Percentiles rank a stretch among this genome's conserved stretches.
Conservation (phyloP, 73 alveolate genomes). For the Effrenium voratum region DNA sequence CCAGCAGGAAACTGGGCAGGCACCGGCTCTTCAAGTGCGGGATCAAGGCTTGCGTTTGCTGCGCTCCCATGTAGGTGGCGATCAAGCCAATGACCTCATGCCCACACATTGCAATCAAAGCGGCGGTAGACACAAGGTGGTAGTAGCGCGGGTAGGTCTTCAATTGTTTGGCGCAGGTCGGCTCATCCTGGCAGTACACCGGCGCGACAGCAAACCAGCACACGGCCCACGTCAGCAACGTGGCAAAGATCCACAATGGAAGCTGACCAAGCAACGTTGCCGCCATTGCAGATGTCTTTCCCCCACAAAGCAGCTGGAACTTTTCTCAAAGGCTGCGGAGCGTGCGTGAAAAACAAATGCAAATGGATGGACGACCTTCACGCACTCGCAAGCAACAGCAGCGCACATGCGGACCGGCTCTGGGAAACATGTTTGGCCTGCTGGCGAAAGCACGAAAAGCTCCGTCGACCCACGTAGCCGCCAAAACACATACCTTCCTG, state of each 20-base stretch:
- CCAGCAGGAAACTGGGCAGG: slow-evolving; percentile 8
- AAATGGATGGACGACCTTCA: too few species aligned
- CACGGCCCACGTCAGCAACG: not conserved
- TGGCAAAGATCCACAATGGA: not conserved
- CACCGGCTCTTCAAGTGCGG: slow-evolving; percentile 1
- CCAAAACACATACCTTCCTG: too few species aligned
- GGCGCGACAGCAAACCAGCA: not conserved
- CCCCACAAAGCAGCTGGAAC: too few species aligned
- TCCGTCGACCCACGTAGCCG: too few species aligned
- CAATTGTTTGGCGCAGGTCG: not conserved
- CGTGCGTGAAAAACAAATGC: too few species aligned
- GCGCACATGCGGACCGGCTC: too few species aligned
- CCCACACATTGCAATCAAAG: not conserved
- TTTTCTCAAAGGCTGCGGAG: too few species aligned
- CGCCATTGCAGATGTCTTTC: too few species aligned
- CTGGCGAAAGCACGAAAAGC: too few species aligned
- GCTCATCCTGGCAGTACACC: too few species aligned
- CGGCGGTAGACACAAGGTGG: not conserved
- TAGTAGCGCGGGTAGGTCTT: slow-evolving; percentile 5
- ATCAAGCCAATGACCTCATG: not conserved
- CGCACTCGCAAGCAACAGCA: too few species aligned
- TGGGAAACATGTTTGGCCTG: too few species aligned
- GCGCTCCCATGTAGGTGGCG: slow-evolving; percentile 11
- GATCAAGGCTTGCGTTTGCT: slow-evolving; percentile 3
- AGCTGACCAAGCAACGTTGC: not conserved